These are phyloP conservation scores for Oropetium thomaeum DNA, from an alignment of 176 grass and related monocot genomes.

Conservation along the genomic window DNA sequence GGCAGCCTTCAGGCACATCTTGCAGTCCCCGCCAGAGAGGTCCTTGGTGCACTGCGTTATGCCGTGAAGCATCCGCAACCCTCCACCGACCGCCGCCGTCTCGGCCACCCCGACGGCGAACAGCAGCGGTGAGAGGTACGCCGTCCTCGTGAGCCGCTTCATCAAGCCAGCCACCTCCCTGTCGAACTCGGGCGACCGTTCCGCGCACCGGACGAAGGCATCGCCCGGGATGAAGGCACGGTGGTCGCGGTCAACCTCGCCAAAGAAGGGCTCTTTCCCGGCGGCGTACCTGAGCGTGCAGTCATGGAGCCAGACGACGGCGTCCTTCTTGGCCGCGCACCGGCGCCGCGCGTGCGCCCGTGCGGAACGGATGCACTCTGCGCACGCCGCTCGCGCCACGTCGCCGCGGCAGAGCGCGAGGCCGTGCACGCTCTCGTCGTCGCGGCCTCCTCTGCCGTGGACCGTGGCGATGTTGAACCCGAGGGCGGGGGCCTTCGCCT, in stretches of 20 bases:
- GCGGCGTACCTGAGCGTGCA: constrained; percentile 69
- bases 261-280: constrained; percentile 39
- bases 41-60: too few species aligned
- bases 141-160: too few species aligned
- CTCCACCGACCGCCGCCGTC: constrained; percentile 4
- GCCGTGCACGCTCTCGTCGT: constrained; percentile 39
- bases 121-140: constrained; percentile 61
- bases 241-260: constrained; percentile 50
- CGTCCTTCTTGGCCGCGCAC: constrained; percentile 49
- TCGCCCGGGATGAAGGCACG: neutral
- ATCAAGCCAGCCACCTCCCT: constrained; percentile 40
- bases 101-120: constrained; percentile 42
- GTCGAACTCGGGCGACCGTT: constrained; percentile 14
- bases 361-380: constrained; percentile 46
- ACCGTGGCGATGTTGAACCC: constrained; percentile 65
- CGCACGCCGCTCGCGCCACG: constrained; percentile 41
- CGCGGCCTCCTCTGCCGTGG: neutral
- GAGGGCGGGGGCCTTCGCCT: constrained; percentile 44
- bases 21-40: constrained; percentile 76
- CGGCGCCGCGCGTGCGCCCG: constrained; percentile 1
- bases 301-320: too few species aligned
- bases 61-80: constrained; percentile 37
- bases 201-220: neutral
- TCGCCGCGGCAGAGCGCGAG: constrained; percentile 76
- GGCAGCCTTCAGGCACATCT: constrained; percentile 51